Conservation (phyloP, 2,329 filamentous ascomycete species). For the Apiospora phragmitis region DNA sequence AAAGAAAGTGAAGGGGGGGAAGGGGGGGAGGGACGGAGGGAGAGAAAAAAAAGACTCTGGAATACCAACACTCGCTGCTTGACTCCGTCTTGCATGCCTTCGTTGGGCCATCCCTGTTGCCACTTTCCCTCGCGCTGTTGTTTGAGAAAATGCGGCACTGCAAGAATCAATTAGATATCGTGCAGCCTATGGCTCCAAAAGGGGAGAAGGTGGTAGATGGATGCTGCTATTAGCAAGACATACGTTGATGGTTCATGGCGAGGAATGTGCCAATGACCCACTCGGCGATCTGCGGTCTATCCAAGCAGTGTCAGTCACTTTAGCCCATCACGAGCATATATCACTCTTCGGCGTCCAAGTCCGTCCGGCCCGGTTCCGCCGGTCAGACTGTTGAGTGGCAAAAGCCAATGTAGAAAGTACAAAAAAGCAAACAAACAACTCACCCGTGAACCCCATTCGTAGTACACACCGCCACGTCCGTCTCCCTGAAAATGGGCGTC, state of each 20-base stretch:
- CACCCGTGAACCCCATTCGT: constrained; percentile 61
- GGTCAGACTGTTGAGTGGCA: background rate
- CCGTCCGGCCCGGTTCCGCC: background rate
- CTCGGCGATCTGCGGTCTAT: constrained; percentile 56
- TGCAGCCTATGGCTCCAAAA: background rate
- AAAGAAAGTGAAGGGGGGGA: background rate
- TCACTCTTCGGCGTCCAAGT: background rate
- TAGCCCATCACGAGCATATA: background rate
- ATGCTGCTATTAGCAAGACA: constrained; percentile 21
- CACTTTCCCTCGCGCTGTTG: constrained; percentile 33
- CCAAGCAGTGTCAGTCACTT: background rate
- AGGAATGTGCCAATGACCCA: constrained; percentile 57
- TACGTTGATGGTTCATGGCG: constrained; percentile 48
- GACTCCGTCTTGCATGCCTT: constrained; percentile 47
- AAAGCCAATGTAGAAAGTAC: background rate
- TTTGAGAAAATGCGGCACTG: constrained; percentile 7
- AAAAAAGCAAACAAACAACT: constrained; percentile 20
- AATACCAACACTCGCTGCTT: constrained; percentile 49
- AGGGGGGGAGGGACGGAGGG: background rate
- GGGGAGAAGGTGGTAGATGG: background rate
- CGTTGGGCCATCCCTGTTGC: constrained; percentile 32
- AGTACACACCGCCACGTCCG: constrained; percentile 51
- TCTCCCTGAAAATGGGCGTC: constrained; percentile 49
- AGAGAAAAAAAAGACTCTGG: constrained; percentile 27
- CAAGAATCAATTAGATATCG: background rate